Conservation (phyloP, 306 rosid genomes). For the Spatholobus suberectus region DNA sequence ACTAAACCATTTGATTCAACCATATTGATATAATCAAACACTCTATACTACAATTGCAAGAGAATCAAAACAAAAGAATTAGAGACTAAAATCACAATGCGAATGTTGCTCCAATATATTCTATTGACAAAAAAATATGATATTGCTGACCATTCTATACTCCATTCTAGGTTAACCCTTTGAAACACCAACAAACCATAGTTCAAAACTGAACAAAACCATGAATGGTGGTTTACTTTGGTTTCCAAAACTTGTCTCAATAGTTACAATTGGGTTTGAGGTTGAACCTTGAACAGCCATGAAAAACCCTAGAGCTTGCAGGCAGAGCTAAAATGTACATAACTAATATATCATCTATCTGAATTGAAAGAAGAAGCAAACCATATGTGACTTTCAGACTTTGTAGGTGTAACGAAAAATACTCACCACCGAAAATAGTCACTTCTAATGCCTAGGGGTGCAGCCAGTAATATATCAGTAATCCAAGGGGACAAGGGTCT, state of each 20-base stretch:
- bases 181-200: background rate
- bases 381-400: background rate
- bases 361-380: slow-evolving; percentile 11
- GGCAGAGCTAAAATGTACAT: background rate
- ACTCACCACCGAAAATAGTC: slow-evolving; percentile 95
- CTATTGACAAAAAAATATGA: background rate
- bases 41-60: background rate
- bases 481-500: slow-evolving; percentile 93
- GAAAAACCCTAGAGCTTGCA: background rate
- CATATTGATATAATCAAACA: background rate
- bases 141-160: background rate
- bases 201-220: background rate
- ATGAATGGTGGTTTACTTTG: background rate
- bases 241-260: background rate
- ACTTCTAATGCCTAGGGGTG: slow-evolving; percentile 83
- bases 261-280: background rate
- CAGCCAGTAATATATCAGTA: slow-evolving; percentile 79
- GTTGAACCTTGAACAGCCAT: background rate
- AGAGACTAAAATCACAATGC: background rate
- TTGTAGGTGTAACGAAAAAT: background rate
- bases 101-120: background rate
- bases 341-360: background rate
- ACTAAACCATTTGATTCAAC: background rate
- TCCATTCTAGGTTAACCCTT: background rate
- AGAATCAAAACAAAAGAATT: slow-evolving; percentile 21